These are phyloP conservation scores for Petunia hybrid DNA, from an alignment of 305 asterid species.

Conservation along the genomic window DNA sequence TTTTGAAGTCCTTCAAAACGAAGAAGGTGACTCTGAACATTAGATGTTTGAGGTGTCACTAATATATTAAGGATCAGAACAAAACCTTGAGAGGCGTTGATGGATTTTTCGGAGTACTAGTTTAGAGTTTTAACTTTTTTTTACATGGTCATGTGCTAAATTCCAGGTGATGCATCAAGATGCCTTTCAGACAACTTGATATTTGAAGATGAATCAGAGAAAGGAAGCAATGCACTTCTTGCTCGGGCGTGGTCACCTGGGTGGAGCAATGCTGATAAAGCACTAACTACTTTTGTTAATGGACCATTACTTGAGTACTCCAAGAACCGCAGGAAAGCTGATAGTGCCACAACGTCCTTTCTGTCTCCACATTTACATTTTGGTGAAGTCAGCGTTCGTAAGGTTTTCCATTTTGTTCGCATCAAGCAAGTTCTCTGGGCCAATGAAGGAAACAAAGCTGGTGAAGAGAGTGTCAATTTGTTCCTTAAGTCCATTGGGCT, in stretches of 20 bases:
- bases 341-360: constrained; percentile 90
- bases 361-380: constrained; percentile 96
- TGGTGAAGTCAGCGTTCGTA: constrained; percentile 91
- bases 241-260: constrained; percentile 98
- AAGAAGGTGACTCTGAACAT: background rate
- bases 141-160: constrained; percentile 12
- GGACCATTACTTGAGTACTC: constrained; percentile 87
- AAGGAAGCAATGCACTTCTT: constrained; percentile 94
- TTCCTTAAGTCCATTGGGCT: constrained; percentile 94
- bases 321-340: constrained; percentile 86
- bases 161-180: constrained; percentile 69
- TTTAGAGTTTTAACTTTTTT: constrained; percentile 4
- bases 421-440: constrained; percentile 91
- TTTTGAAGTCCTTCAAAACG: background rate
- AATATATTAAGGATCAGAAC: background rate
- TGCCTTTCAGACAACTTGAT: constrained; percentile 60
- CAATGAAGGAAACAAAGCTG: constrained; percentile 85
- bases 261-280: constrained; percentile 94
- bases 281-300: constrained; percentile 75
- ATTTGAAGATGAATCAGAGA: constrained; percentile 91
- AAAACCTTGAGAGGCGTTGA: background rate
- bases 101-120: background rate
- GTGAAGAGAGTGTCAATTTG: constrained; percentile 90
- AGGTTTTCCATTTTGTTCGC: constrained; percentile 86
- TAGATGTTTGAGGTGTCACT: constrained; percentile 10